Conservation (phyloP, 164 flowering plant genomes). For the Tinospora cordifolia region DNA sequence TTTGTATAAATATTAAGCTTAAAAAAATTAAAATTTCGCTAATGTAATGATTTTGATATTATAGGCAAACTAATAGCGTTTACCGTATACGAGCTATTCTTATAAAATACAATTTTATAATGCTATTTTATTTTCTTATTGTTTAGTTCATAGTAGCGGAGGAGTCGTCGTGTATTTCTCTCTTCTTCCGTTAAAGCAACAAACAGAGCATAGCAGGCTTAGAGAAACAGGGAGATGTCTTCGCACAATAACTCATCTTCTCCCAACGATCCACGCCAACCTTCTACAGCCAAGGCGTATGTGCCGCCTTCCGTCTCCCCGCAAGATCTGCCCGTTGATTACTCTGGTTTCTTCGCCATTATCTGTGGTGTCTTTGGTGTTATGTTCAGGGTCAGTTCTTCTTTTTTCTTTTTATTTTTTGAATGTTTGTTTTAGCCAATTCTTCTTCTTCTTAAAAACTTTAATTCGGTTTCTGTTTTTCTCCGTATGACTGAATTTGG, state of each 20-base stretch:
- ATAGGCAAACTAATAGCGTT: too few relatives aligned
- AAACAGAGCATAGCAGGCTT: neutral
- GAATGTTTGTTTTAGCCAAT: neutral
- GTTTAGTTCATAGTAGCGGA: too few relatives aligned
- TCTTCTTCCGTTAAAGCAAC: neutral
- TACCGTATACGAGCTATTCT: too few relatives aligned
- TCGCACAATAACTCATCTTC: constrained; percentile 28
- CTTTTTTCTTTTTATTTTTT: neutral
- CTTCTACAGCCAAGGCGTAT: constrained; percentile 67
- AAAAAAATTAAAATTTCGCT: too few relatives aligned
- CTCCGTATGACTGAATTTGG: too few relatives aligned
- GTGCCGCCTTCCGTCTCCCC: constrained; percentile 36
- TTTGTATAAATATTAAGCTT: too few relatives aligned
- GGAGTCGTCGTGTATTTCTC: neutral
- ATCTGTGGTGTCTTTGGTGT: constrained; percentile 70
- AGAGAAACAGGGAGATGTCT: constrained; percentile 29
- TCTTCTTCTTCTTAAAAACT: neutral
- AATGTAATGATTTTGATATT: too few relatives aligned
- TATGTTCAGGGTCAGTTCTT: constrained; percentile 61
- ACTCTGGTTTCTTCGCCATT: constrained; percentile 83
- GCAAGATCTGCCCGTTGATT: constrained; percentile 79
- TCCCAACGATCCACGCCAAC: constrained; percentile 74
- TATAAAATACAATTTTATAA: too few relatives aligned
- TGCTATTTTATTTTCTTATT: too few relatives aligned
- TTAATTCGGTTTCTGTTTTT: too few relatives aligned